These are phyloP conservation scores for Nannizziopsis arthrosporioides DNA, from an alignment of 2,329 filamentous ascomycete genomes.

Conservation along the genomic window DNA sequence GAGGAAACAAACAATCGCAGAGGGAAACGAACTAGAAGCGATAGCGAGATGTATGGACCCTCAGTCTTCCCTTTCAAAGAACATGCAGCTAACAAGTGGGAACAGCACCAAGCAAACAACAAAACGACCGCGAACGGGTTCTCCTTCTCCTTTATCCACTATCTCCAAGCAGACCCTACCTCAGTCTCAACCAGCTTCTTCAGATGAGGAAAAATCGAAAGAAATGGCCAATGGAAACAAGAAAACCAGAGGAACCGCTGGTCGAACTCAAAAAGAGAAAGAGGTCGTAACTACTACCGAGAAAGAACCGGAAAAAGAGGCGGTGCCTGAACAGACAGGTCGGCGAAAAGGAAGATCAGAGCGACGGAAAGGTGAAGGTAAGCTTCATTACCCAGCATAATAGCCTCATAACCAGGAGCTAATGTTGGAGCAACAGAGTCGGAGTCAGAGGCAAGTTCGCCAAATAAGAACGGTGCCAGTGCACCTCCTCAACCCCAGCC, in stretches of 20 bases:
- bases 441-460: constrained; percentile 54
- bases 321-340: constrained; percentile 58
- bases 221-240: constrained; percentile 35
- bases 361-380: constrained; percentile 69
- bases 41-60: constrained; percentile 77
- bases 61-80: constrained; percentile 11
- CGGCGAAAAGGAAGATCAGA: constrained; percentile 75
- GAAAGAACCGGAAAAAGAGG: constrained; percentile 63
- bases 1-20: constrained; percentile 50
- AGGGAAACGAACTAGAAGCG: constrained; percentile 73
- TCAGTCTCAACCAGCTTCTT: constrained; percentile 33
- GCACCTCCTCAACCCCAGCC: constrained; percentile 32
- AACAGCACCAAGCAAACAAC: constrained; percentile 55
- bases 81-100: constrained; percentile 17
- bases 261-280: constrained; percentile 43
- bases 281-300: constrained; percentile 36
- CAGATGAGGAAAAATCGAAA: constrained; percentile 54
- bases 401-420: neutral
- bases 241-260: constrained; percentile 46
- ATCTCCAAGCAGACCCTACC: constrained; percentile 38
- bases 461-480: constrained; percentile 33
- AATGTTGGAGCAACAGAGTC: constrained; percentile 40
- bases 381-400: constrained; percentile 13
- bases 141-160: constrained; percentile 54
- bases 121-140: constrained; percentile 76